Evolutionary conservation across 2,329 filamentous ascomycete species (phyloP), one percentile per base, ranked within the genome.

Genomic region (Erysiphe neolycopersici): DNA sequence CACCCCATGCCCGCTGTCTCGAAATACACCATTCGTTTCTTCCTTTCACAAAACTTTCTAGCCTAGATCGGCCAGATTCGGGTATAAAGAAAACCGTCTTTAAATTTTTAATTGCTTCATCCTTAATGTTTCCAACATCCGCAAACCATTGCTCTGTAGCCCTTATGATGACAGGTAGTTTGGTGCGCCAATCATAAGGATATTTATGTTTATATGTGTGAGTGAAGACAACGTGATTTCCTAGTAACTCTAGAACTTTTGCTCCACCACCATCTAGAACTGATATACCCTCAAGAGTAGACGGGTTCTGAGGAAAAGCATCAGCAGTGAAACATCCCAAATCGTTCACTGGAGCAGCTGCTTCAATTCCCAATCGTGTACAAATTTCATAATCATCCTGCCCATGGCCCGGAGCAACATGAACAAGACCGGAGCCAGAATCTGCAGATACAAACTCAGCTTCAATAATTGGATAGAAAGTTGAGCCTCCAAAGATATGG

Each of bases 71-170:
- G 6, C 85, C 84, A 22, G 67, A 65, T 38, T 77, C 68, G 0
- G 89, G 89, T 13, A 92, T 66, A 53, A 95, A 98, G 0, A 64
- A 65, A 19, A 95, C 82, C 33, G 70, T 58, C 0, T 74, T 62
- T 11, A 98, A 63, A 9, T 82, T 71, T 14, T 66, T 59, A 19
- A 93, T 62, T 0, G 85, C 81, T 30, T 71, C 65, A 1, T 71
- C 64, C 52, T 91, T 91, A 59, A 95, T 87, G 42, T 68, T 71
- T 13, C 69, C 82, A 2, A 94, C 82, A 58, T 95, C 82, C 11
- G 89, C 84, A 56, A 98, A 98, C 89, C 89, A 98, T 60, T 98
- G 89, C 33, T 85, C 82, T 0, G 91, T 98, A 3, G 89, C 87
- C 50, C 89, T 67, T 31, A 91, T 73, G 47, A 98, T 83, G 42